phyloP scores from a whole-genome alignment of 2,329 filamentous ascomycete genomes.

The Amphichorda felina region DNA sequence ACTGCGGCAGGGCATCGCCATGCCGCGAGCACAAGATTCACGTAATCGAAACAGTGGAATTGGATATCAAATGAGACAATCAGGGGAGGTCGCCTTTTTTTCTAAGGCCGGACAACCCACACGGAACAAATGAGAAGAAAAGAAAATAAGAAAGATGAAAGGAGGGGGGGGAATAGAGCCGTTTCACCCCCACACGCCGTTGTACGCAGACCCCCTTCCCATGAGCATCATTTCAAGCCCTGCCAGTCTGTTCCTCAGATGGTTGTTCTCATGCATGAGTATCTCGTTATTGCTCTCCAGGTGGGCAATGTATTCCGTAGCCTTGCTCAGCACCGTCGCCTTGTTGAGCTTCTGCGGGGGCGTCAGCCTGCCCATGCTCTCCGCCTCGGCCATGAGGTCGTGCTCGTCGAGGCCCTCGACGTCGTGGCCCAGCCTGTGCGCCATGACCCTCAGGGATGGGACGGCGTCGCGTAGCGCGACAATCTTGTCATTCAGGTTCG shows the following conservation, averaged over 20 bases:
- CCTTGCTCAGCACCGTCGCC: constrained; percentile 53
- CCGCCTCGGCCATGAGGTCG: constrained; percentile 54
- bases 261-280: constrained; percentile 18
- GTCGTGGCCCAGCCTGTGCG: constrained; percentile 43
- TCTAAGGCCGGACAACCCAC: no score
- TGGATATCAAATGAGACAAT: no score
- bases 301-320: constrained; percentile 23
- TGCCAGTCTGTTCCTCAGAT: constrained; percentile 16
- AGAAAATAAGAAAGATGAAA: not conserved
- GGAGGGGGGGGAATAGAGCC: not conserved
- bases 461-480: constrained; percentile 80
- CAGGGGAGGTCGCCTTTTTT: no score
- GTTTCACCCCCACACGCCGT: not conserved
- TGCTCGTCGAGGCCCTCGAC: constrained; percentile 35
- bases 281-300: constrained; percentile 20
- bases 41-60: no score
- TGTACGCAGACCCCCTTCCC: constrained; percentile 1
- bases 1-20: no score
- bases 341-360: constrained; percentile 90
- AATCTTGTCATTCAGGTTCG: constrained; percentile 92
- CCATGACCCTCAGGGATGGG: constrained; percentile 69
- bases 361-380: constrained; percentile 59
- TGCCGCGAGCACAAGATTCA: no score
- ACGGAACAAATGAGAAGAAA: not conserved
- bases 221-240: constrained; percentile 17